Percentiles rank a stretch among this genome's conserved stretches.
phyloP scores from a whole-genome alignment of 2,329 filamentous ascomycete species.

The Aspergillus sp. region DNA sequence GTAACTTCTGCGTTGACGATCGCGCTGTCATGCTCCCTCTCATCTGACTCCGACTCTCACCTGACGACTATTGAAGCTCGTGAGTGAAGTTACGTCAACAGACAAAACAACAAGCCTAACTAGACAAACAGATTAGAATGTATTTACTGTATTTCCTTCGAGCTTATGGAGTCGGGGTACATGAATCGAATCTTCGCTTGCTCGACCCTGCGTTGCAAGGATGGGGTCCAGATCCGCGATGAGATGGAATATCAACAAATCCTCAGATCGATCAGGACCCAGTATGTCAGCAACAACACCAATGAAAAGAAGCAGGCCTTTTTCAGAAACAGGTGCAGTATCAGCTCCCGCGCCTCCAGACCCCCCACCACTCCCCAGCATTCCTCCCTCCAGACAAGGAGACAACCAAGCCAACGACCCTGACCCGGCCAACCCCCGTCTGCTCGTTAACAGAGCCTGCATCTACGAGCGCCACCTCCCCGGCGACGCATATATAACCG shows the following conservation, averaged over 20 bases:
- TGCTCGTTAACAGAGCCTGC: conserved; percentile 34
- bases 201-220: too few species aligned
- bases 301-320: not conserved
- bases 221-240: too few species aligned
- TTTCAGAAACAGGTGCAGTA: not conserved
- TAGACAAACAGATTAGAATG: not conserved
- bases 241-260: too few species aligned
- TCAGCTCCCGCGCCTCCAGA: not conserved
- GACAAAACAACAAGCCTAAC: not conserved
- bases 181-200: not conserved
- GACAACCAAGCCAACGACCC: conserved; percentile 18
- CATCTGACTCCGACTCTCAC: not conserved
- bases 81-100: not conserved
- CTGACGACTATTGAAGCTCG: not conserved
- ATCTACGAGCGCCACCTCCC: conserved; percentile 44
- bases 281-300: not conserved
- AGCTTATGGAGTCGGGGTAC: not conserved
- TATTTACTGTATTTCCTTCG: not conserved
- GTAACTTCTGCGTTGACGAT: not conserved
- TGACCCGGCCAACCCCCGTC: conserved; percentile 30
- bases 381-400: not conserved
- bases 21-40: not conserved
- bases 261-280: too few species aligned
- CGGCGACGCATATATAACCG: conserved; percentile 42
- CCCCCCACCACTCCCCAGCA: conserved; percentile 1